Percentiles rank a stretch among this genome's conserved stretches.
Conservation (phyloP, 148 eudicot genomes). For the Vaccinium corymbosum region DNA sequence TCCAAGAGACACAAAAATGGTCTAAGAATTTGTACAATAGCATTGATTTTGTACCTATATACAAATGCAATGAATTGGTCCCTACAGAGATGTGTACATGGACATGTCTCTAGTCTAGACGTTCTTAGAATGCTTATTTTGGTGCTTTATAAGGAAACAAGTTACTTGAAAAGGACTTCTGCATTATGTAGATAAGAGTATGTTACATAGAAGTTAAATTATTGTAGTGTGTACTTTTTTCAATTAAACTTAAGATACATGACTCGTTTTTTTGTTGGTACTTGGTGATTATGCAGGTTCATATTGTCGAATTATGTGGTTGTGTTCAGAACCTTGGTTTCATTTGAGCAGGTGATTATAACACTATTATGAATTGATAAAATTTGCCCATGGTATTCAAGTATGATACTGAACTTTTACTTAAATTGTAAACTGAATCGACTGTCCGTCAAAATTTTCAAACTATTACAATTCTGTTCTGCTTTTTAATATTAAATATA, state of each 20-base stretch:
- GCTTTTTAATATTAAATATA: not conserved
- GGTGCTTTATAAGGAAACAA: not conserved
- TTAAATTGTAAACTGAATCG: not conserved
- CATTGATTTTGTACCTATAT: not conserved
- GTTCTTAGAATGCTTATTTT: slow-evolving; percentile 5
- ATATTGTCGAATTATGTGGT: slow-evolving; percentile 79
- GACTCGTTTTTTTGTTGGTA: not conserved
- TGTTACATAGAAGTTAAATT: not conserved
- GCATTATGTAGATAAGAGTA: not conserved
- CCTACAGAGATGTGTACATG: not conserved
- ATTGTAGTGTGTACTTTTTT: not conserved
- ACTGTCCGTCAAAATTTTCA: not conserved
- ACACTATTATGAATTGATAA: slow-evolving; percentile 1
- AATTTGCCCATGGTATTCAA: not conserved
- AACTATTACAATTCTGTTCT: not conserved
- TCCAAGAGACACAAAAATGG: not conserved
- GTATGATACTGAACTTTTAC: not conserved
- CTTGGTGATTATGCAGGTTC: slow-evolving; percentile 62
- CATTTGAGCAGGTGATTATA: slow-evolving; percentile 74
- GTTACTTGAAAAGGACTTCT: not conserved
- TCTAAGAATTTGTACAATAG: not conserved
- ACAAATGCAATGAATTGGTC: not conserved
- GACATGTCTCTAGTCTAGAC: not conserved
- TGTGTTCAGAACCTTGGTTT: slow-evolving; percentile 71
- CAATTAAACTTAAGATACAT: not conserved